phyloP scores from a whole-genome alignment of 2,329 filamentous ascomycete genomes.

The Trichoderma semiorbis region DNA sequence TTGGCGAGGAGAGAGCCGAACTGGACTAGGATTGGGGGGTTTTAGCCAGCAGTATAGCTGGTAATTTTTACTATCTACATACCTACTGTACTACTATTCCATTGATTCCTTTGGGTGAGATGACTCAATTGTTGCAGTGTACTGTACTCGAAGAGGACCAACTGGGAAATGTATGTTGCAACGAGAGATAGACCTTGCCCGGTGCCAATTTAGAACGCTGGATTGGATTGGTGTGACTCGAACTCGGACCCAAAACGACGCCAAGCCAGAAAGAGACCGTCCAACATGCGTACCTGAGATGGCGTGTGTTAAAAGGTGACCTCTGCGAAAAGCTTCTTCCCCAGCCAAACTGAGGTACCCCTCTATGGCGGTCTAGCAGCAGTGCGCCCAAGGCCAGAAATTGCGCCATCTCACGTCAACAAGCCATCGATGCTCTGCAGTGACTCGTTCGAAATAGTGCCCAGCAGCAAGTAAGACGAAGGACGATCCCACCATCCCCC shows the following conservation, averaged over 20 bases:
- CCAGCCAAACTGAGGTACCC: background rate
- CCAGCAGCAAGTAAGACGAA: background rate
- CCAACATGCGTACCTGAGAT: conserved; percentile 7
- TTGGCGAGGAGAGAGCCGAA: background rate
- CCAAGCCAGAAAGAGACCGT: background rate
- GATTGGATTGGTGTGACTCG: background rate
- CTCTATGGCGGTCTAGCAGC: background rate
- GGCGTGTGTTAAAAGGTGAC: background rate
- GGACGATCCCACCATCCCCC: background rate
- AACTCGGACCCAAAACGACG: background rate
- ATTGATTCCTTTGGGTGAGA: background rate
- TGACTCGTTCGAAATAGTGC: background rate
- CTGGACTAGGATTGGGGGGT: background rate
- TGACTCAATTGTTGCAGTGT: background rate
- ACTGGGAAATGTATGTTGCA: background rate
- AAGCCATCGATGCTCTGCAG: background rate
- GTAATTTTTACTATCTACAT: background rate
- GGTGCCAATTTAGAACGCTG: background rate
- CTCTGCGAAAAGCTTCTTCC: background rate
- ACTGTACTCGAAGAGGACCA: background rate
- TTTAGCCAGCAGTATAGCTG: background rate
- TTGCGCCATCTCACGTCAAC: conserved; percentile 14
- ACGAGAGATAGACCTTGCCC: background rate
- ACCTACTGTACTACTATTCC: background rate
- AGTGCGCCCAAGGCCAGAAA: background rate